These are phyloP conservation scores for Phyllosticta citribraziliensis DNA, from an alignment of 2,329 filamentous ascomycete species.

Conservation along the genomic window DNA sequence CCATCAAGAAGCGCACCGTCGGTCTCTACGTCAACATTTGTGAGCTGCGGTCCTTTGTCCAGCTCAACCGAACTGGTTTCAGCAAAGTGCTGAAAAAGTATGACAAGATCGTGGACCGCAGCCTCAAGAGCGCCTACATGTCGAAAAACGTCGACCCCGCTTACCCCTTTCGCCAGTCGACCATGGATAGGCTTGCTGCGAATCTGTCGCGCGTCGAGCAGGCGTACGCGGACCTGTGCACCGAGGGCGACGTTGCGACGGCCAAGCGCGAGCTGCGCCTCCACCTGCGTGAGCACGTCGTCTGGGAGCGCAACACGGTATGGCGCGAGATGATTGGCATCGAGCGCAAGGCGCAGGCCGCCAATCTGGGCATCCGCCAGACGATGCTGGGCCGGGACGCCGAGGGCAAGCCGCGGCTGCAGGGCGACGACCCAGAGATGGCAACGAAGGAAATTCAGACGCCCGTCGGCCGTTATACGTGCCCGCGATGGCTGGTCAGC, in stretches of 20 bases:
- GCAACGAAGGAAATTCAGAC: slow-evolving; percentile 63
- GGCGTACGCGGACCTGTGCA: slow-evolving; percentile 73
- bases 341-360: slow-evolving; percentile 88
- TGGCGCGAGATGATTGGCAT: slow-evolving; percentile 99
- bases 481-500: slow-evolving; percentile 76
- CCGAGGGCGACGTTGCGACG: slow-evolving; percentile 63
- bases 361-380: slow-evolving; percentile 69
- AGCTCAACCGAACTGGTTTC: slow-evolving; percentile 95
- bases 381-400: slow-evolving; percentile 69
- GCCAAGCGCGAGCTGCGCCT: slow-evolving; percentile 80
- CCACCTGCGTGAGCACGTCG: slow-evolving; percentile 89
- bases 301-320: slow-evolving; percentile 97
- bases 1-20: slow-evolving; percentile 84
- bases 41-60: slow-evolving; percentile 90
- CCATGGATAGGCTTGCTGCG: slow-evolving; percentile 59
- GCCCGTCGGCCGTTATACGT: slow-evolving; percentile 65
- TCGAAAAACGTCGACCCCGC: slow-evolving; percentile 62
- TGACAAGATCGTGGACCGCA: slow-evolving; percentile 86
- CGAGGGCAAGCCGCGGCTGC: slow-evolving; percentile 59
- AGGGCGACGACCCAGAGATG: slow-evolving; percentile 69
- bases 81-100: slow-evolving; percentile 96
- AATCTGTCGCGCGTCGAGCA: slow-evolving; percentile 66
- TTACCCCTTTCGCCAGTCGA: slow-evolving; percentile 69
- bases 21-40: slow-evolving; percentile 84
- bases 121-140: slow-evolving; percentile 70